Conservation (phyloP, 306 rosid genomes). For the Casuarina glauca region DNA sequence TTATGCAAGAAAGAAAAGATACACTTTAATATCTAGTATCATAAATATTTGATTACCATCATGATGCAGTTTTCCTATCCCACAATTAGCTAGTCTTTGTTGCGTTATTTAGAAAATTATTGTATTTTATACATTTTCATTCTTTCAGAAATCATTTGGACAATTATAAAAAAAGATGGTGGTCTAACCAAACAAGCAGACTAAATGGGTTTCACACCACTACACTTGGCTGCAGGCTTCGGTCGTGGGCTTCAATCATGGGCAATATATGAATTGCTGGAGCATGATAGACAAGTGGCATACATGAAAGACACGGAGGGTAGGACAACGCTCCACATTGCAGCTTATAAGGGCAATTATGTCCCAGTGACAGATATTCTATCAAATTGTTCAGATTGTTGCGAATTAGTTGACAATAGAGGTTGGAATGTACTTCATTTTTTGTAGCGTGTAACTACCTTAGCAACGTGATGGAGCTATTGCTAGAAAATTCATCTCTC, state of each 20-base stretch:
- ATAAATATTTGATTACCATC: no score
- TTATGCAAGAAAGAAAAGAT: no score
- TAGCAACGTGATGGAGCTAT: no score
- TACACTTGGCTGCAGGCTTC: not conserved
- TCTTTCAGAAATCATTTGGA: not conserved
- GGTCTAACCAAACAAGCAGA: not conserved
- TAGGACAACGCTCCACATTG: conserved; percentile 16
- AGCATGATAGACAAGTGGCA: not conserved
- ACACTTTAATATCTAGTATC: no score
- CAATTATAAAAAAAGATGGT: not conserved
- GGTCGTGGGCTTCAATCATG: fast-evolving
- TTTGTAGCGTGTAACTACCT: no score
- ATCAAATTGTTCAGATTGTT: not conserved
- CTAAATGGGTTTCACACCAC: not conserved
- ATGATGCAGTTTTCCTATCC: no score
- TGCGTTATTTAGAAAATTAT: no score
- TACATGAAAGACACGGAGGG: not conserved
- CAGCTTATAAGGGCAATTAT: not conserved
- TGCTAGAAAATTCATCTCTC: not conserved
- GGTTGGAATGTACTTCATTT: conserved; percentile 19
- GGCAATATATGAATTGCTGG: not conserved
- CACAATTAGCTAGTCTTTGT: no score
- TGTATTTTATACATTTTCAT: not conserved
- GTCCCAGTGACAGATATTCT: not conserved
- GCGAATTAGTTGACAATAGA: conserved; percentile 1